A percentile compares a stretch with the other conserved stretches of the same genome.
phyloP scores from a whole-genome alignment of 345 rosid genomes.

The Firmiana major region DNA sequence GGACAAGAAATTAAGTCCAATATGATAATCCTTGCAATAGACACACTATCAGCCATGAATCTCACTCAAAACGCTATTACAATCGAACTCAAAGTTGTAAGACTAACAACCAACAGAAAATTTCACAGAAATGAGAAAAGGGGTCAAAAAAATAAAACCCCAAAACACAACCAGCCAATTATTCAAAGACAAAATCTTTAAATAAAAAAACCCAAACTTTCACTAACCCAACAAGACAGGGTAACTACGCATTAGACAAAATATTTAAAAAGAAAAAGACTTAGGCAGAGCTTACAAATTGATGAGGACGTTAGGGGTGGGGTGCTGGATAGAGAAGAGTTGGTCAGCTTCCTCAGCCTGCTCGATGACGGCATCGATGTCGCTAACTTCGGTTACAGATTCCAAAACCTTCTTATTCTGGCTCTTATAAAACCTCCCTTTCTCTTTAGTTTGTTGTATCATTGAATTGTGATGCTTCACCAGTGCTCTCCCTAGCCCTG shows the following conservation, averaged over 20 bases:
- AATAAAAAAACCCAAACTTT: not conserved
- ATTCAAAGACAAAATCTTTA: not conserved
- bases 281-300: constrained; percentile 38
- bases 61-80: not conserved
- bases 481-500: constrained; percentile 67
- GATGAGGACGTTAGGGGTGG: constrained; percentile 47
- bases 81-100: not conserved
- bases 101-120: not conserved
- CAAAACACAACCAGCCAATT: not conserved
- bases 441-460: constrained; percentile 78
- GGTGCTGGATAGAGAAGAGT: constrained; percentile 34
- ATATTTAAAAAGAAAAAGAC: not conserved
- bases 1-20: not conserved
- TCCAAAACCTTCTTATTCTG: constrained; percentile 72
- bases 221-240: not conserved
- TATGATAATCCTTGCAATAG: not conserved
- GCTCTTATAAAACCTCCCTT: constrained; percentile 50
- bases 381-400: constrained; percentile 74
- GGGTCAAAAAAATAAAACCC: not conserved
- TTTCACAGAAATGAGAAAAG: not conserved
- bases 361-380: constrained; percentile 78
- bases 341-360: constrained; percentile 68
- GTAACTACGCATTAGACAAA: not conserved
- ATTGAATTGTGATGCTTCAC: constrained; percentile 92
- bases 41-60: not conserved